Evolutionary conservation across 306 rosid species (phyloP).

Genomic region (Pueraria montana): DNA sequence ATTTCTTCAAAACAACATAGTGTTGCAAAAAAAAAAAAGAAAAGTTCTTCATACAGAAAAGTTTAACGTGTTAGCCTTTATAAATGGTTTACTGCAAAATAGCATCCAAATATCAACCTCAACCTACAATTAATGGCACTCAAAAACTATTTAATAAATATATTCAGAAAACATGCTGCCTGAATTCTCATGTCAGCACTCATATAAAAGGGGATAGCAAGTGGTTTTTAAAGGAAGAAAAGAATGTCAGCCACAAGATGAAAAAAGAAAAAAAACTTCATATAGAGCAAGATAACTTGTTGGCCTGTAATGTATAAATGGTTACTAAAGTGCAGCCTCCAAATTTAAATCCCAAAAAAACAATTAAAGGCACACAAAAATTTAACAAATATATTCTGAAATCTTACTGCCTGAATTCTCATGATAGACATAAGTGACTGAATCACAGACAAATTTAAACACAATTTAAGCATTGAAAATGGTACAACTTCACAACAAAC

Average conservation of each 20-base stretch:
- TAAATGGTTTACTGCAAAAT: slow-evolving; percentile 8
- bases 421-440: slow-evolving; percentile 14
- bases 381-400: slow-evolving; percentile 24
- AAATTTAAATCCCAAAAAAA: slow-evolving; percentile 21
- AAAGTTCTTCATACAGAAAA: slow-evolving; percentile 7
- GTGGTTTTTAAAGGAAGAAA: slow-evolving; percentile 23
- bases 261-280: background rate
- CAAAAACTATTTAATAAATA: background rate
- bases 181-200: background rate
- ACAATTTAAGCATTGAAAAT: slow-evolving; percentile 22
- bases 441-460: slow-evolving; percentile 17
- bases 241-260: background rate
- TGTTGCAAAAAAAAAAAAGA: background rate
- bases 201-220: background rate
- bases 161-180: slow-evolving; percentile 25
- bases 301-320: background rate
- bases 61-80: slow-evolving; percentile 4
- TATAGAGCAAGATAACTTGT: background rate
- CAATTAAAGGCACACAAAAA: background rate
- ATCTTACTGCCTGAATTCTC: slow-evolving; percentile 5
- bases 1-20: slow-evolving; percentile 37
- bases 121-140: slow-evolving; percentile 9
- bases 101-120: slow-evolving; percentile 11
- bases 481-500: slow-evolving; percentile 59
- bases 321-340: slow-evolving; percentile 24